Evolutionary conservation across 371 early-diverging fungal genomes (phyloP).

Genomic region (Dentiscutata heterogama): DNA sequence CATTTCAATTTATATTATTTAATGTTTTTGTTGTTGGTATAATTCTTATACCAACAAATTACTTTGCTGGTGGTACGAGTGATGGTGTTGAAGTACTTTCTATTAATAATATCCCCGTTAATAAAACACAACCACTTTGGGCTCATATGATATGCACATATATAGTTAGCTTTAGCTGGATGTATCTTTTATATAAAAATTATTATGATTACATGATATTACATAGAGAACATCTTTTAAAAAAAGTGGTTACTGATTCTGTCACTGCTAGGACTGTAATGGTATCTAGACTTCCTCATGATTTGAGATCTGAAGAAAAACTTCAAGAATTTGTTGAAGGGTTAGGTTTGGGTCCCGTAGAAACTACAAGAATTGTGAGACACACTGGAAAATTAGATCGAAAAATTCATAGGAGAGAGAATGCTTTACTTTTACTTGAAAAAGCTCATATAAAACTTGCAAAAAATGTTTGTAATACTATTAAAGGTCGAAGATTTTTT

Average conservation of each 20-base stretch:
- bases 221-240: slow-evolving; percentile 49
- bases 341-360: slow-evolving; percentile 57
- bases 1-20: slow-evolving; percentile 64
- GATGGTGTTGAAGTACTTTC: slow-evolving; percentile 55
- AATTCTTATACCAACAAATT: slow-evolving; percentile 65
- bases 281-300: slow-evolving; percentile 55
- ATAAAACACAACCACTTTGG: slow-evolving; percentile 52
- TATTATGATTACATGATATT: slow-evolving; percentile 60
- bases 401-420: slow-evolving; percentile 53
- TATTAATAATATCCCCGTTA: slow-evolving; percentile 57
- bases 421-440: slow-evolving; percentile 53
- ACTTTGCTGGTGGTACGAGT: slow-evolving; percentile 53
- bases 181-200: slow-evolving; percentile 63
- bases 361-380: slow-evolving; percentile 55
- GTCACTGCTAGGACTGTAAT: slow-evolving; percentile 52
- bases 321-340: slow-evolving; percentile 54
- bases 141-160: slow-evolving; percentile 58
- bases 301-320: slow-evolving; percentile 54
- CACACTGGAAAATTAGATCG: slow-evolving; percentile 50
- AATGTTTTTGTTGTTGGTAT: slow-evolving; percentile 59
- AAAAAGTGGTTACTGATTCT: slow-evolving; percentile 45
- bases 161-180: slow-evolving; percentile 55
- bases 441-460: slow-evolving; percentile 51
- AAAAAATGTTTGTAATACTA: slow-evolving; percentile 51
- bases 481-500: slow-evolving; percentile 48